These are phyloP conservation scores for Monosporozyma solicola DNA, from an alignment of 805 yeast genomes.

Conservation along the genomic window DNA sequence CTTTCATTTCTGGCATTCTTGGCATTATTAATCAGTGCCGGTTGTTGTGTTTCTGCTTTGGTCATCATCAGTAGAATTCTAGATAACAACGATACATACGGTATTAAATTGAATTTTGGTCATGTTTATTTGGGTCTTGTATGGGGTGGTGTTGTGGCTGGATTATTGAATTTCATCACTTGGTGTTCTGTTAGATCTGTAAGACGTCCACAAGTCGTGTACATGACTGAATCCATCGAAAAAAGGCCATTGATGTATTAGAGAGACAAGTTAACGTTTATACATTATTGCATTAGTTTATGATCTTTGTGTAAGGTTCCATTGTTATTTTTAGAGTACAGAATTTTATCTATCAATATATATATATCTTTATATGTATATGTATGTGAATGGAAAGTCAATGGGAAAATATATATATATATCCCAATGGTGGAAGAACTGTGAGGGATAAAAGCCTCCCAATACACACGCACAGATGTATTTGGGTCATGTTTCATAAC, in stretches of 20 bases:
- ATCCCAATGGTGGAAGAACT: too few relatives aligned
- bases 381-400: too few relatives aligned
- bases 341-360: too few relatives aligned
- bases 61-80: slow-evolving; percentile 40
- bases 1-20: slow-evolving; percentile 35
- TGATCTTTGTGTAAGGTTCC: too few relatives aligned
- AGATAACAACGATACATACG: slow-evolving; percentile 42
- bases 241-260: slow-evolving; percentile 12
- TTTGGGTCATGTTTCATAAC: too few relatives aligned
- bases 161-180: slow-evolving; percentile 33
- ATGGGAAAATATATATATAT: too few relatives aligned
- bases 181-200: slow-evolving; percentile 28
- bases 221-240: slow-evolving; percentile 14
- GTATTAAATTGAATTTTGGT: slow-evolving; percentile 43
- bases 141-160: slow-evolving; percentile 54
- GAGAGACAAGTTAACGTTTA: neutral
- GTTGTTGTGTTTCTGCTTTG: slow-evolving; percentile 56
- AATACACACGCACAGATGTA: too few relatives aligned
- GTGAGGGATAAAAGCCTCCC: too few relatives aligned
- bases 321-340: too few relatives aligned
- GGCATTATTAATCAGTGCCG: slow-evolving; percentile 38
- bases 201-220: slow-evolving; percentile 8
- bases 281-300: too few relatives aligned
- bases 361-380: too few relatives aligned
- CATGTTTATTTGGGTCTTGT: slow-evolving; percentile 48